Percentiles rank a stretch among this genome's conserved stretches.
phyloP scores from a whole-genome alignment of 306 rosid species.

The Trifolium pratense region DNA sequence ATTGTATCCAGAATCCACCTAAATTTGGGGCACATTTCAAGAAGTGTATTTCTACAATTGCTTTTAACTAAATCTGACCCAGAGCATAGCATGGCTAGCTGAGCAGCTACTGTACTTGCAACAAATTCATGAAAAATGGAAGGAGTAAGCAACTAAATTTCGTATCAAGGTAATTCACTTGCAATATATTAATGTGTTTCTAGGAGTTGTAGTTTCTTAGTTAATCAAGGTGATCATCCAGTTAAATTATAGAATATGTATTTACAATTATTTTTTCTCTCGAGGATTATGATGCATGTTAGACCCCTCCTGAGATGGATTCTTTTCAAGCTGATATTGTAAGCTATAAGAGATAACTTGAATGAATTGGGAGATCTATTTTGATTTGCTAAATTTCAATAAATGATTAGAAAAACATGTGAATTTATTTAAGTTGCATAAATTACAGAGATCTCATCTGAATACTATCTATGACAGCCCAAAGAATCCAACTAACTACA shows the following conservation, averaged over 20 bases:
- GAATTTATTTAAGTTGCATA: neutral
- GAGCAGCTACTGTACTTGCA: constrained; percentile 37
- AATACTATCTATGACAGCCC: too few relatives aligned
- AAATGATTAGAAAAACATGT: neutral
- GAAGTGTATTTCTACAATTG: constrained; percentile 25
- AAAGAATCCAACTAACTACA: constrained; percentile 14
- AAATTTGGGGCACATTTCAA: constrained; percentile 27
- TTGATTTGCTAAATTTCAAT: constrained; percentile 19
- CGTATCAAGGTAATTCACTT: constrained; percentile 24
- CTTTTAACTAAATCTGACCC: constrained; percentile 22
- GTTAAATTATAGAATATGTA: constrained; percentile 36
- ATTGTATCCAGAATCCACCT: constrained; percentile 39
- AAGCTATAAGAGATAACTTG: constrained; percentile 12
- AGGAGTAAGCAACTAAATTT: constrained; percentile 30
- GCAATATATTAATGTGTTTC: neutral
- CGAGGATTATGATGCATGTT: constrained; percentile 22
- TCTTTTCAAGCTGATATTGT: constrained; percentile 7
- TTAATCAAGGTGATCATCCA: constrained; percentile 27
- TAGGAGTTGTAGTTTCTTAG: constrained; percentile 24
- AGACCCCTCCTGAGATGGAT: neutral
- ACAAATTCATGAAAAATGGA: constrained; percentile 4
- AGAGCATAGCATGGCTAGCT: constrained; percentile 36
- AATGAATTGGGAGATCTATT: neutral
- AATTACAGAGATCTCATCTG: too few relatives aligned
- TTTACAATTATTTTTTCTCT: constrained; percentile 2